Evolutionary conservation across 2,329 filamentous ascomycete genomes (phyloP).

Genomic region (Calonectria pseudoreteaudii): DNA sequence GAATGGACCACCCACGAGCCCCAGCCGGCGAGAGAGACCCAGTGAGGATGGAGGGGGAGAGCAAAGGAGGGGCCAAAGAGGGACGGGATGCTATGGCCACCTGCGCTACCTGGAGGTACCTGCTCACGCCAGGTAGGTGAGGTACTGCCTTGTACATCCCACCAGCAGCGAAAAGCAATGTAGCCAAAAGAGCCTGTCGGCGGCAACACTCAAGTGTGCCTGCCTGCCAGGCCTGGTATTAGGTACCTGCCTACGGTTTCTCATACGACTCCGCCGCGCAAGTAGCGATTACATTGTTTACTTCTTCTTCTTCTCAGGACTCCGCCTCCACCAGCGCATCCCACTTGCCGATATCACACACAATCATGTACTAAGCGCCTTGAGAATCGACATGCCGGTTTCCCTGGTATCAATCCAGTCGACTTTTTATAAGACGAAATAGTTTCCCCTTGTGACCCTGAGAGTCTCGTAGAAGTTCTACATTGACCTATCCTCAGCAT

Average conservation of each 20-base stretch:
- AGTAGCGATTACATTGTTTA: conserved; percentile 10
- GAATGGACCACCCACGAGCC: conserved; percentile 29
- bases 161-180: conserved; percentile 4
- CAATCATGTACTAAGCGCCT: conserved; percentile 10
- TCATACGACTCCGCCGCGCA: neutral
- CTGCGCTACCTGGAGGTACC: conserved; percentile 5
- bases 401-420: neutral
- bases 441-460: neutral
- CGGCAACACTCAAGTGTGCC: neutral
- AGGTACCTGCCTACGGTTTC: neutral
- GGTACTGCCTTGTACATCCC: conserved; percentile 16
- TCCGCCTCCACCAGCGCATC: conserved; percentile 21
- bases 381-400: neutral
- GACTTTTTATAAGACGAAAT: neutral
- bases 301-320: conserved; percentile 6
- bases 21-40: conserved; percentile 25
- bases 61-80: conserved; percentile 24
- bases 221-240: neutral
- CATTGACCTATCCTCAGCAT: neutral
- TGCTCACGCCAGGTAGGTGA: neutral
- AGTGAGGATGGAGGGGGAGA: conserved; percentile 32
- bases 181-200: neutral
- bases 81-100: conserved; percentile 31
- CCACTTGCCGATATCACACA: conserved; percentile 30
- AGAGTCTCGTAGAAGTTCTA: neutral